Evolutionary conservation across 768 basidiomycete species (phyloP).

Genomic region (Scleroderma citrinum): DNA sequence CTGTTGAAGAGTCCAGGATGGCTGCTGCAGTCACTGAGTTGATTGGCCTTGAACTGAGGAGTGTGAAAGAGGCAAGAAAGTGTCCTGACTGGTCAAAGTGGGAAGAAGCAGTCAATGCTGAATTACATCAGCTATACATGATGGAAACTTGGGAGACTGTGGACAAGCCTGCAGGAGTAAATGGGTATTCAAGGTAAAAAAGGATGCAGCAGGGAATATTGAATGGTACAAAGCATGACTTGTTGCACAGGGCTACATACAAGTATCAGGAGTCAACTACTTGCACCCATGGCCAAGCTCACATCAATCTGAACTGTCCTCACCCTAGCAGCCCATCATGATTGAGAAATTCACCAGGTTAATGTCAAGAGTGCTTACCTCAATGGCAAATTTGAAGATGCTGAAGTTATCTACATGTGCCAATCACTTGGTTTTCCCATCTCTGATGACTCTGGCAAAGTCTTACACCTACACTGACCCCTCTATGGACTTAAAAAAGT

Average conservation of each 20-base stretch:
- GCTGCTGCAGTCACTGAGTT: not conserved
- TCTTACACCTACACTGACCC: too few species aligned
- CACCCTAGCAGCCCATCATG: too few species aligned
- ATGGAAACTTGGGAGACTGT: slow-evolving; percentile 6
- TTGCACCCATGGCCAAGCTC: slow-evolving; percentile 25
- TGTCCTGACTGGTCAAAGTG: not conserved
- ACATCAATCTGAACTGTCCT: too few species aligned
- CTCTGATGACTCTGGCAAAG: slow-evolving; percentile 35
- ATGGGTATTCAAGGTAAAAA: slow-evolving; percentile 5
- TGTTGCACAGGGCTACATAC: slow-evolving; percentile 12
- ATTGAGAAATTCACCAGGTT: not conserved
- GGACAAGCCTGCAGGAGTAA: not conserved
- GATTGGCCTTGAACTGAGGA: not conserved
- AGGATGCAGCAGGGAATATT: not conserved
- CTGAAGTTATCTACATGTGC: slow-evolving; percentile 20
- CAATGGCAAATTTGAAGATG: slow-evolving; percentile 30
- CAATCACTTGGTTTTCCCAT: too few species aligned
- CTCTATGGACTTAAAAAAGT: too few species aligned
- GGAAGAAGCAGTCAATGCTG: slow-evolving; percentile 6
- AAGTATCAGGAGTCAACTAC: too few species aligned
- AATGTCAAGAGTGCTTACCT: slow-evolving; percentile 35
- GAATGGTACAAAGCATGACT: slow-evolving; percentile 33
- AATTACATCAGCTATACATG: slow-evolving; percentile 1
- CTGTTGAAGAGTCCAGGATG: not conserved
- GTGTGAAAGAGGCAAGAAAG: slow-evolving; percentile 1